Percentiles rank a stretch among this genome's conserved stretches.
Evolutionary conservation across 768 basidiomycete genomes (phyloP).

Genomic region (Leccinellum rugosiceps): DNA sequence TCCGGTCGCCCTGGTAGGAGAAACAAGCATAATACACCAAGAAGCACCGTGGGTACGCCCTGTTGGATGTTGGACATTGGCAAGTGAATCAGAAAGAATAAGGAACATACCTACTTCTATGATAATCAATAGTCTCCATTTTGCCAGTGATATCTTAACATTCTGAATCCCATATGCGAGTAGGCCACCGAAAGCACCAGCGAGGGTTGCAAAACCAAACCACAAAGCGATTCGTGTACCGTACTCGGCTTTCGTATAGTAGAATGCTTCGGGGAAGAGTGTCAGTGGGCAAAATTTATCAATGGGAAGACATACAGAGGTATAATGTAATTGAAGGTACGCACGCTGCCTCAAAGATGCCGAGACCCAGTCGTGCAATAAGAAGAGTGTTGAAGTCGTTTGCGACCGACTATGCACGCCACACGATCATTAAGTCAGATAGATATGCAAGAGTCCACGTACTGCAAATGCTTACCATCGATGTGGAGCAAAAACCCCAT

Average conservation of each 20-base stretch:
- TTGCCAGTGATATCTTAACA: constrained; percentile 33
- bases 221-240: constrained; percentile 47
- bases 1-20: constrained; percentile 31
- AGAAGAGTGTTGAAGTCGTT: constrained; percentile 27
- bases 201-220: constrained; percentile 53
- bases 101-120: constrained; percentile 18
- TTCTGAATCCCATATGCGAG: constrained; percentile 52
- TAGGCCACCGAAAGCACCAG: constrained; percentile 57
- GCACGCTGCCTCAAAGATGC: constrained; percentile 36
- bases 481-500: constrained; percentile 70
- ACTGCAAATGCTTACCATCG: constrained; percentile 58
- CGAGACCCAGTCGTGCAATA: constrained; percentile 30
- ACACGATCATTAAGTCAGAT: neutral
- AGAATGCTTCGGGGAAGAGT: constrained; percentile 35
- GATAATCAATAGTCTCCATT: constrained; percentile 39
- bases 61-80: constrained; percentile 29
- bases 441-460: neutral
- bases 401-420: constrained; percentile 19
- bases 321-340: constrained; percentile 31
- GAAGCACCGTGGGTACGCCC: constrained; percentile 54
- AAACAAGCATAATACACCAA: constrained; percentile 27
- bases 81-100: neutral
- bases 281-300: constrained; percentile 16
- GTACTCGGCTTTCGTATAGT: constrained; percentile 47
- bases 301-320: constrained; percentile 18